Evolutionary conservation across 2,329 filamentous ascomycete genomes (phyloP), one percentile per base, ranked within the genome.

Genomic region (Reticulascus tulasneorum): DNA sequence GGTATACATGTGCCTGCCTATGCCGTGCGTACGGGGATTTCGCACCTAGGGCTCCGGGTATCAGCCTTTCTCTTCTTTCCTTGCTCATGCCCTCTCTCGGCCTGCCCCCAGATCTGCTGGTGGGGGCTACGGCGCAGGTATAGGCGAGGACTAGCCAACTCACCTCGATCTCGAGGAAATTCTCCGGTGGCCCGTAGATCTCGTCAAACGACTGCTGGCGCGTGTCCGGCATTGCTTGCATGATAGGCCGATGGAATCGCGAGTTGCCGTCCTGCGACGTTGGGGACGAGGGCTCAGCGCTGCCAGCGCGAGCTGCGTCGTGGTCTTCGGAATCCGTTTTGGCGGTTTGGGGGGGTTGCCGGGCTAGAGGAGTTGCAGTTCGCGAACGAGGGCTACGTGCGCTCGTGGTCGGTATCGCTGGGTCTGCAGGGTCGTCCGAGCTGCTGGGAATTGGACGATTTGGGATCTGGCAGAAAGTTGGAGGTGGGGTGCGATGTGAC

Each of bases 161-260:
- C 62, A 93, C 90, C 75, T 98, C 93, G 47, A 98, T 95, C 72
- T 98, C 93, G 36, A 98, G 78, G 60, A 97, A 96, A 72, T 98
- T 98, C 74, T 98, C 93, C 6, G 93, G 93, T 30, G 91, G 88
- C 11, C 90, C 93, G 64, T 98, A 98, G 62, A 97, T 95, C 75
- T 98, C 93, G 67, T 98, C 93, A 59, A 96, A 97, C 58, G 85
- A 93, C 72, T 98, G 93, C 66, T 86, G 81, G 54, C 90, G 86
- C 50, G 85, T 79, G 57, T 82, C 79, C 30, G 79, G 79, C 69
- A 83, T 77, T 45, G 77, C 74, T 64, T 80, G 76, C 69, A 83
- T 73, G 55, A 74, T 75, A 50, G 73, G 71, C 43, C 70, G 63
- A 51, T 71, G 69, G 32, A 59, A 53, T 44, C 63, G 54, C 35